Evolutionary conservation across 2,329 filamentous ascomycete genomes (phyloP), one percentile per base, ranked within the genome.

Genomic region (Hymenoscyphus scutula): DNA sequence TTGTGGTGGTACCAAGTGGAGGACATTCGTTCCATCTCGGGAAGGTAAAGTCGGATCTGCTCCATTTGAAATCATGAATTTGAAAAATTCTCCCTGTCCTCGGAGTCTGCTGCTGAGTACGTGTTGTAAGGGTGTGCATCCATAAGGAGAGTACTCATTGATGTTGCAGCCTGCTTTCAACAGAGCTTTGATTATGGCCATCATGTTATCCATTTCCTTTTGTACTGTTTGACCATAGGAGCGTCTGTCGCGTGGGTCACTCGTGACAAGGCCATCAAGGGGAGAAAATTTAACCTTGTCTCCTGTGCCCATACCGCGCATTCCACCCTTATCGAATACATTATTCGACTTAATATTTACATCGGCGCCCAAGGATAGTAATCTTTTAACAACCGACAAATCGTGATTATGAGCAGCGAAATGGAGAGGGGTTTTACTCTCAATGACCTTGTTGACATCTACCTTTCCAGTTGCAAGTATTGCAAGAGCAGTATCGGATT

Each of bases 31-130:
- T n/a, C 58, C 63, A n/a, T 58, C 57, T 38, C 62, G 51, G 0
- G 76, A 77, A 0, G 56, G 23, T 2, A 68, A 61, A 0, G 60
- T 64, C 0, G 62, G 55, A 61, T 64, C 57, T 11, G 65, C 65
- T 29, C 67, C 67, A 19, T 64, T 58, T 30, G 59, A 23, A 25
- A 68, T 30, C 41, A 68, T 30, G 37, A 61, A 54, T n/a, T 58
- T n/a, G 45, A 66, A 59, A 6, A 61, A 34, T 10, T 34, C 32
- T 10, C 32, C 32, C 32, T 34, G 7, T 10, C 11, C 32, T 30
- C 30, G 1, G 30, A 8, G 30, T 34, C 32, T 10, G 7, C 11
- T 7, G n/a, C 37, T 17, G 15, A 58, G 15, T 45, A 48, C 30
- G 13, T 23, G n/a, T 29, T 60, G 58, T 7, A 63, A 51, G 3